Percentiles rank a stretch among this genome's conserved stretches.
Evolutionary conservation across 352 stramenopile species (phyloP).

Genomic region (Phytophthora niederhauseri): DNA sequence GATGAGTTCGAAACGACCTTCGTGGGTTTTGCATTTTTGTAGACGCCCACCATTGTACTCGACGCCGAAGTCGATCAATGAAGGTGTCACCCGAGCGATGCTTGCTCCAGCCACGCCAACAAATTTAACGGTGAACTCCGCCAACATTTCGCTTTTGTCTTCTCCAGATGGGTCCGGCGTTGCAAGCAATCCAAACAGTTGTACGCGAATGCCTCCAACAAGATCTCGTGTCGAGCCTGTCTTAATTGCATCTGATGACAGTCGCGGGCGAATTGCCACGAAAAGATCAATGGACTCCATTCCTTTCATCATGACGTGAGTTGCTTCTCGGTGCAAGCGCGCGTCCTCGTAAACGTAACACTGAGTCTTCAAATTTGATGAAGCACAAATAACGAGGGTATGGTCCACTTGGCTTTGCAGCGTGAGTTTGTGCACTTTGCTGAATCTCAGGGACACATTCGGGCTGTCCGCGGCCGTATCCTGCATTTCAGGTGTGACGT

Average conservation of each 20-base stretch:
- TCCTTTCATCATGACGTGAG: slow-evolving; percentile 71
- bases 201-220: slow-evolving; percentile 87
- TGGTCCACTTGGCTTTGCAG: slow-evolving; percentile 83
- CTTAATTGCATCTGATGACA: slow-evolving; percentile 83
- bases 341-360: slow-evolving; percentile 89
- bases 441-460: slow-evolving; percentile 81
- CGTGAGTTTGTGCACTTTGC: slow-evolving; percentile 88
- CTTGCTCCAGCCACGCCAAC: slow-evolving; percentile 82
- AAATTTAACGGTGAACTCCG: slow-evolving; percentile 92
- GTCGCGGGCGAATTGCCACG: slow-evolving; percentile 77
- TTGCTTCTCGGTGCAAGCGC: slow-evolving; percentile 72
- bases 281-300: slow-evolving; percentile 77
- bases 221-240: slow-evolving; percentile 79
- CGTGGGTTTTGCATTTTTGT: slow-evolving; percentile 54
- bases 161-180: slow-evolving; percentile 24
- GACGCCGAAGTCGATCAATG: slow-evolving; percentile 78
- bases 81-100: slow-evolving; percentile 70
- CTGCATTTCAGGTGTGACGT: slow-evolving; percentile 87
- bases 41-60: slow-evolving; percentile 62
- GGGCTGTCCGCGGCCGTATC: slow-evolving; percentile 77
- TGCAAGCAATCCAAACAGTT: slow-evolving; percentile 61
- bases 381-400: slow-evolving; percentile 74
- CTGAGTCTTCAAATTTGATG: slow-evolving; percentile 89
- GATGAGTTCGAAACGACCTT: slow-evolving; percentile 77
- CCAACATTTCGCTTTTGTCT: slow-evolving; percentile 76